Base-by-base conservation (phyloP, 2,329 filamentous ascomycete genomes). In the Sarocladium brachiariae region DNA sequence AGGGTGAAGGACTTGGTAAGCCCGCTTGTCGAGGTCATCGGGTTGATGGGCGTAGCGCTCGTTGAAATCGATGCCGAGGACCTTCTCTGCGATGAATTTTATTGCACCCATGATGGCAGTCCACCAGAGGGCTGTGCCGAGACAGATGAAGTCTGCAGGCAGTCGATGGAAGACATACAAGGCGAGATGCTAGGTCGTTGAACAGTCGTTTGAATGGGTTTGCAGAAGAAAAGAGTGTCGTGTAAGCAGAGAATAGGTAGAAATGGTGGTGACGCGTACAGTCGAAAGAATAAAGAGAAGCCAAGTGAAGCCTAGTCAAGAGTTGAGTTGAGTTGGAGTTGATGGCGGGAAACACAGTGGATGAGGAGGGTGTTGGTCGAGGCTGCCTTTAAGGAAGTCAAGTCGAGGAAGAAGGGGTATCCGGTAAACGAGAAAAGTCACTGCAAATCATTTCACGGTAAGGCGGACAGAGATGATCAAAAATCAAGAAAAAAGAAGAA, bases 1-100 rank as follows among this genome's bases (percentile, higher is more conserved):
- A 2, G 63, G 57, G 9, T 57, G 46, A 10, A 67, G 56, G 7
- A 56, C 51, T 1, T 58, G 50, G 37, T 52, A 56, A 5, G 64
- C 63, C 9, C 57, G 56, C 4, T 56, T 52, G 14, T 60, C 57
- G 4, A 66, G 59, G 49, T 59, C 50, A 3, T 50, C 48, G 1
- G 65, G 62, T 8, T 63, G 49, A 14, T 48, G 50, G n/a, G 57
- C 50, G 51, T 60, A 62, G 11, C 57, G 61, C 23, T 63, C 59
- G 34, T 63, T 56, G 43, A 58, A 51, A 41, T 67, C 60, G 52
- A 67, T 65, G 31, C 61, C 61, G n/a, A 65, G 57, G 16, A 66
- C 53, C 48, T 55, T 61, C 21, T 53, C 53, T 48, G 61, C 57
- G 37, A 64, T 30, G 49, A 62, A 60, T 24, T 56, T 49, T 31